Percentiles rank a stretch among this genome's conserved stretches.
phyloP scores from a whole-genome alignment of 1,284 basidiomycete species.

The Cryptococcus sp. region DNA sequence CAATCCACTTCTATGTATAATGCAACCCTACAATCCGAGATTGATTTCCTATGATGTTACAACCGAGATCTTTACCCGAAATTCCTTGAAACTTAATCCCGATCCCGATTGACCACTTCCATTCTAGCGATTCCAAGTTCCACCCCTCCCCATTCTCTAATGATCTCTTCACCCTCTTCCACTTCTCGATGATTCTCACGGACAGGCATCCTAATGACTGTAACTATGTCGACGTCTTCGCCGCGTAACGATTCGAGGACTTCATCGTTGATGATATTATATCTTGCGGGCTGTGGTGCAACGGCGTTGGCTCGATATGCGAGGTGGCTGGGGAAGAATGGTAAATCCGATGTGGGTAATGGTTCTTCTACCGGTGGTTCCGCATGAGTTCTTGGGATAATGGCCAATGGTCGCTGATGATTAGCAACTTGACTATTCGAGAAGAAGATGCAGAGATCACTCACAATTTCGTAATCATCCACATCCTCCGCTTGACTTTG shows the following conservation, averaged over 20 bases:
- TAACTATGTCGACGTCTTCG: conserved; percentile 31
- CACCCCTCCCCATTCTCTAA: conserved; percentile 29
- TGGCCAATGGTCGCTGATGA: conserved; percentile 23
- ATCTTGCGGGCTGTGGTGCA: conserved; percentile 24
- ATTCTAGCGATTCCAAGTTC: conserved; percentile 25
- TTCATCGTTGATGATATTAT: conserved; percentile 9
- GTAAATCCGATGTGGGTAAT: conserved; percentile 21
- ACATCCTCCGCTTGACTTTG: no score
- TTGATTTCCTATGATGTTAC: no score
- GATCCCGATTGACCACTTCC: conserved; percentile 1
- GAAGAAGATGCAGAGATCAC: neutral
- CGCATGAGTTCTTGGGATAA: conserved; percentile 15
- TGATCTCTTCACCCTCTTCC: conserved; percentile 20
- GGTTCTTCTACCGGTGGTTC: neutral
- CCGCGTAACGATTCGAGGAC: conserved; percentile 25
- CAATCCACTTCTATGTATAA: no score
- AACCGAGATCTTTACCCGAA: no score
- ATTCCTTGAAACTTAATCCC: neutral
- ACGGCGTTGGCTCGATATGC: conserved; percentile 35
- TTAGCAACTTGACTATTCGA: neutral
- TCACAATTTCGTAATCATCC: neutral
- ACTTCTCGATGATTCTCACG: conserved; percentile 10
- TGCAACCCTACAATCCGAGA: no score
- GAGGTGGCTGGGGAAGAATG: conserved; percentile 42
- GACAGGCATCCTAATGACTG: conserved; percentile 39